phyloP scores from a whole-genome alignment of 768 basidiomycete species.

The Leccinum barrowsii region DNA sequence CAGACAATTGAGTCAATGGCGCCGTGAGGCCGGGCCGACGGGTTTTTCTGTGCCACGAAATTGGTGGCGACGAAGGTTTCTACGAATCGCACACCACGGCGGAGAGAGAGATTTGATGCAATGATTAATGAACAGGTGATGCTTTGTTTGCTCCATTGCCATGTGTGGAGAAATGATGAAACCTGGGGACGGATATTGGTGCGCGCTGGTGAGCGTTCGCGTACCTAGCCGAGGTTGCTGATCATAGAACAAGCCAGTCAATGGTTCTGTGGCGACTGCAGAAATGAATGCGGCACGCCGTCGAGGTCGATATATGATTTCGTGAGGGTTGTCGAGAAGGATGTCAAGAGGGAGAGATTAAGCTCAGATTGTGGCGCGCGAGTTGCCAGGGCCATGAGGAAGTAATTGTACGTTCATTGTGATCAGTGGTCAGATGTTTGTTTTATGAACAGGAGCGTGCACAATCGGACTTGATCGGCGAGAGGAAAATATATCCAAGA shows the following conservation, averaged over 20 bases:
- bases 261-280: constrained; percentile 1
- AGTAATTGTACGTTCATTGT: constrained; percentile 15
- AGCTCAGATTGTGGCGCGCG: constrained; percentile 9
- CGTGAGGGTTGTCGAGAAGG: constrained; percentile 8
- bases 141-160: not conserved
- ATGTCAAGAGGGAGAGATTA: not conserved
- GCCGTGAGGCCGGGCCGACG: constrained; percentile 7
- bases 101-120: not conserved
- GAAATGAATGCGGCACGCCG: not conserved
- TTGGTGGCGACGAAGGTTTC: not conserved
- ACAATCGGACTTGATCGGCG: constrained; percentile 35
- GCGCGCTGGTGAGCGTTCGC: not conserved
- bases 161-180: constrained; percentile 2
- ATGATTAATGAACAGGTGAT: not conserved
- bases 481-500: constrained; percentile 27
- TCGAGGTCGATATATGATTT: constrained; percentile 4
- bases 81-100: not conserved
- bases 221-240: constrained; percentile 17
- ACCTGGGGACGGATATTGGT: not conserved
- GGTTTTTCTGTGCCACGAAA: constrained; percentile 5
- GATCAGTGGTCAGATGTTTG: constrained; percentile 8
- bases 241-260: not conserved
- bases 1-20: constrained; percentile 12
- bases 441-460: constrained; percentile 10
- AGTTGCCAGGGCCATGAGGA: constrained; percentile 15